Conservation (phyloP, 352 stramenopile genomes). For the Phytophthora boehmeriae region DNA sequence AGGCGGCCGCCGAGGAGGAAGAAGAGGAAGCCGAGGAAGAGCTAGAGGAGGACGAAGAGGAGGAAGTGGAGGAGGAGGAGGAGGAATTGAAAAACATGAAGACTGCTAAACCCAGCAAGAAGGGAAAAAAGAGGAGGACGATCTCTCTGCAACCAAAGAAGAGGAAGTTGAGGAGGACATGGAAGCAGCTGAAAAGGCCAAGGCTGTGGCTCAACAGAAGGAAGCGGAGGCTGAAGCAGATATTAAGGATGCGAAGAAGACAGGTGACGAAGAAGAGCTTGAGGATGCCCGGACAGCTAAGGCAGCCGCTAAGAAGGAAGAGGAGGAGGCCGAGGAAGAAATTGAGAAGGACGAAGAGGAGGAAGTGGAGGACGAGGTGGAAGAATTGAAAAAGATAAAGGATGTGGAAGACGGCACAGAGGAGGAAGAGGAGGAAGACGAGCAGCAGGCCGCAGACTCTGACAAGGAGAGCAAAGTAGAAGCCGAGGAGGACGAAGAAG, state of each 20-base stretch:
- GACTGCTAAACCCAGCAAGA: slow-evolving; percentile 8
- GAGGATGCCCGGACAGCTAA: slow-evolving; percentile 23
- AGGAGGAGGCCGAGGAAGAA: slow-evolving; percentile 29
- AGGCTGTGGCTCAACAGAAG: slow-evolving; percentile 26
- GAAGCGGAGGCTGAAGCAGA: slow-evolving; percentile 34
- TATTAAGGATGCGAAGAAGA: slow-evolving; percentile 26
- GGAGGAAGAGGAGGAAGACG: slow-evolving; percentile 22
- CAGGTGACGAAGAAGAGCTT: slow-evolving; percentile 25
- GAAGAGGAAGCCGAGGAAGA: slow-evolving; percentile 29
- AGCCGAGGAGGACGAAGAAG: slow-evolving; percentile 14
- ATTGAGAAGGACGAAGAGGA: slow-evolving; percentile 15
- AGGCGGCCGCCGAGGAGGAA: slow-evolving; percentile 29
- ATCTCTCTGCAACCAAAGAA: too few species aligned
- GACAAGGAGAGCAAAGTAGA: not conserved
- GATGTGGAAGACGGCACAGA: slow-evolving; percentile 13
- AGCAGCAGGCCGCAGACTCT: not conserved
- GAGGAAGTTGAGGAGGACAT: slow-evolving; percentile 34
- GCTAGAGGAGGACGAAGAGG: slow-evolving; percentile 15
- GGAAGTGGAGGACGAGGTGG: slow-evolving; percentile 23
- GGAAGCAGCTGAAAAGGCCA: slow-evolving; percentile 25
- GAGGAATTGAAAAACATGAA: slow-evolving; percentile 18
- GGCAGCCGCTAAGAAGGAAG: slow-evolving; percentile 27
- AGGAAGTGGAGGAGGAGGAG: slow-evolving; percentile 22
- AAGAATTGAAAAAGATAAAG: slow-evolving; percentile 18
- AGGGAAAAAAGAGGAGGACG: slow-evolving; percentile 27